Percentiles rank a stretch among this genome's conserved stretches.
phyloP scores from a whole-genome alignment of 1,139 yeast genomes.

The Taiozyma sp. region DNA sequence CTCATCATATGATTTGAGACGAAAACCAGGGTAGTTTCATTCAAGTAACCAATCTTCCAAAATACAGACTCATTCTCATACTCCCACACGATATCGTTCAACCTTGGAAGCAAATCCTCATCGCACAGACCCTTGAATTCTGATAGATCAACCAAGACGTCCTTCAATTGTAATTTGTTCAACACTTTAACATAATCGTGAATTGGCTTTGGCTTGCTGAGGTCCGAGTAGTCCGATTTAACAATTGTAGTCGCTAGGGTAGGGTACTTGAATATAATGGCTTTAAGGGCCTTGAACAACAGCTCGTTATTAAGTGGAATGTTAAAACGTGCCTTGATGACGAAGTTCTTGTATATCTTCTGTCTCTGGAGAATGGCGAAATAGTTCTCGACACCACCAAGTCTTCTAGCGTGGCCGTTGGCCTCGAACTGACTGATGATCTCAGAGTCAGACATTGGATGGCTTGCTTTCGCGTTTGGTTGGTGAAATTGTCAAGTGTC shows the following conservation, averaged over 20 bases:
- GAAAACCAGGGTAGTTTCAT: slow-evolving; percentile 12
- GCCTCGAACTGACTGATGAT: background rate
- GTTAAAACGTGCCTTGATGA: slow-evolving; percentile 12
- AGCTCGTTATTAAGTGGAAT: slow-evolving; percentile 2
- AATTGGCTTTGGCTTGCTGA: slow-evolving; percentile 9
- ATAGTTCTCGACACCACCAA: slow-evolving; percentile 20
- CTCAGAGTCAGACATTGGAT: background rate
- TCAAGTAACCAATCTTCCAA: slow-evolving; percentile 15
- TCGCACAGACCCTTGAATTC: background rate
- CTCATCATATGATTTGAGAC: slow-evolving; percentile 18
- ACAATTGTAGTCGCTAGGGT: slow-evolving; percentile 11
- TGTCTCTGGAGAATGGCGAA: slow-evolving; percentile 16
- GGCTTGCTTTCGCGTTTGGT: background rate
- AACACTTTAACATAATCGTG: slow-evolving; percentile 17
- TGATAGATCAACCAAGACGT: slow-evolving; percentile 8
- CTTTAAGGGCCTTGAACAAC: slow-evolving; percentile 8
- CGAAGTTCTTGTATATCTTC: slow-evolving; percentile 16
- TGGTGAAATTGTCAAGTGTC: background rate
- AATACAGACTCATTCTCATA: slow-evolving; percentile 13
- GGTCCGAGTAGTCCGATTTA: slow-evolving; percentile 15
- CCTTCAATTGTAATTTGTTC: slow-evolving; percentile 9
- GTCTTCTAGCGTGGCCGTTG: slow-evolving; percentile 20
- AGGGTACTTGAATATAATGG: slow-evolving; percentile 14
- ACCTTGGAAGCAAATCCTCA: slow-evolving; percentile 4
- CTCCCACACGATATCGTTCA: slow-evolving; percentile 13